Evolutionary conservation across 495 filamentous ascomycete species (phyloP).

Genomic region (Lichenothelia convexa): DNA sequence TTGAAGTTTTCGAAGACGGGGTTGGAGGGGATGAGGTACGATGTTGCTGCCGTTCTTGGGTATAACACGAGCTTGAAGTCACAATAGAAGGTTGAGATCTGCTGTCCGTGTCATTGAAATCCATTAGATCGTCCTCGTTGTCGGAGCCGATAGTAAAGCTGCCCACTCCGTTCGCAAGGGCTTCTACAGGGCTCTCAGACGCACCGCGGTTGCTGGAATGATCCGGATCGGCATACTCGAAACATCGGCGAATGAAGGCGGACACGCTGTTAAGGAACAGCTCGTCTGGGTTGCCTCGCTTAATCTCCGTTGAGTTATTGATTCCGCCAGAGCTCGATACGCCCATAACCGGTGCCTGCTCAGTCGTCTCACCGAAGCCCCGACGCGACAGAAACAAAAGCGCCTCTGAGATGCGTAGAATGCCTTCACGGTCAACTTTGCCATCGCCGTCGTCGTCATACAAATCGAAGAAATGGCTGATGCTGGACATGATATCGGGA

Average conservation of each 20-base stretch:
- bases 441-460: slow-evolving; percentile 89
- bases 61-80: slow-evolving; percentile 2
- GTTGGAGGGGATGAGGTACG: slow-evolving; percentile 11
- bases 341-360: slow-evolving; percentile 33
- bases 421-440: slow-evolving; percentile 90
- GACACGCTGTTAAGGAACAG: slow-evolving; percentile 79
- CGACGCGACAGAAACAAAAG: slow-evolving; percentile 78
- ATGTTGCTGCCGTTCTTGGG: slow-evolving; percentile 3
- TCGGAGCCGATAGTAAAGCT: slow-evolving; percentile 70
- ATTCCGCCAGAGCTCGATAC: neutral
- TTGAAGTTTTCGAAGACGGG: slow-evolving; percentile 7
- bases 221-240: slow-evolving; percentile 95
- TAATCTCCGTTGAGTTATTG: slow-evolving; percentile 19
- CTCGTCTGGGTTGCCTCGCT: slow-evolving; percentile 41
- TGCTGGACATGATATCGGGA: slow-evolving; percentile 88
- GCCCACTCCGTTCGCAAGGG: slow-evolving; percentile 26
- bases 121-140: slow-evolving; percentile 49
- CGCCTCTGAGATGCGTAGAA: slow-evolving; percentile 84
- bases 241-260: slow-evolving; percentile 87
- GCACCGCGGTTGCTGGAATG: slow-evolving; percentile 38
- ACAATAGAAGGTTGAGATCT: slow-evolving; percentile 9
- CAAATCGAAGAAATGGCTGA: slow-evolving; percentile 92
- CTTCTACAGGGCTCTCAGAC: slow-evolving; percentile 16
- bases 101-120: slow-evolving; percentile 43
- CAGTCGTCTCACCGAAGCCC: too few relatives aligned